phyloP scores from a whole-genome alignment of 2,329 filamentous ascomycete species.

The Monosporascus sp. region DNA sequence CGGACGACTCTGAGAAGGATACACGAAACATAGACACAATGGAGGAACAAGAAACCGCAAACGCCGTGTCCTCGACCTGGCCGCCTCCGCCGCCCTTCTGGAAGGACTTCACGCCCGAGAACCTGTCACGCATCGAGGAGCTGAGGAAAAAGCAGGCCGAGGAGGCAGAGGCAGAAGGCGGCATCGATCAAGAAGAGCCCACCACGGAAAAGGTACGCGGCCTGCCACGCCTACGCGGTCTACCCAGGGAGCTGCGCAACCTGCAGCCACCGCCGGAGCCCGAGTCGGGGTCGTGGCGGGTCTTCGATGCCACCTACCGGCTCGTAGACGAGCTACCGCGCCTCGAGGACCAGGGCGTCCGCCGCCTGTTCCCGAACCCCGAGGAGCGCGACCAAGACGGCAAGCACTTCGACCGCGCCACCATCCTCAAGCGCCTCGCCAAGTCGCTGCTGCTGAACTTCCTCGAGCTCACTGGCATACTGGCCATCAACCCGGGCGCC shows the following conservation, averaged over 20 bases:
- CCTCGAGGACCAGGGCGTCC: conserved; percentile 75
- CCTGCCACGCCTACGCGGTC: conserved; percentile 26
- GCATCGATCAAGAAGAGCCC: conserved; percentile 16
- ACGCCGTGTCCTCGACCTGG: conserved; percentile 59
- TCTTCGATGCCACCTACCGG: conserved; percentile 19
- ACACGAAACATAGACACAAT: conserved; percentile 7
- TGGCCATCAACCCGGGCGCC: conserved; percentile 59
- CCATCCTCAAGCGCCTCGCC: conserved; percentile 69
- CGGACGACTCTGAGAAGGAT: no score
- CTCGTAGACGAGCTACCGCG: conserved; percentile 27
- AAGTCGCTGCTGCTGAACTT: conserved; percentile 87
- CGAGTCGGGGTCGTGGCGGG: conserved; percentile 52
- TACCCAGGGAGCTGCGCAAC: conserved; percentile 68
- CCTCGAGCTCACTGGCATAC: conserved; percentile 71
- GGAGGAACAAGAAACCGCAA: conserved; percentile 26
- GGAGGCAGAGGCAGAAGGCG: conserved; percentile 12
- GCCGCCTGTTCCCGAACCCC: conserved; percentile 46
- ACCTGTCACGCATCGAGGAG: conserved; percentile 51
- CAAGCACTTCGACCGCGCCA: conserved; percentile 56
- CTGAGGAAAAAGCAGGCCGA: conserved; percentile 35
- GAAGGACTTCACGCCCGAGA: conserved; percentile 76
- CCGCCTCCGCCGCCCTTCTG: conserved; percentile 88
- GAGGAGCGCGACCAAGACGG: conserved; percentile 40
- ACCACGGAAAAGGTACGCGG: conserved; percentile 23
- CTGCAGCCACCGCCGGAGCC: conserved; percentile 80